Evolutionary conservation across 352 stramenopile species (phyloP).

Genomic region (Blastocystis sp.): DNA sequence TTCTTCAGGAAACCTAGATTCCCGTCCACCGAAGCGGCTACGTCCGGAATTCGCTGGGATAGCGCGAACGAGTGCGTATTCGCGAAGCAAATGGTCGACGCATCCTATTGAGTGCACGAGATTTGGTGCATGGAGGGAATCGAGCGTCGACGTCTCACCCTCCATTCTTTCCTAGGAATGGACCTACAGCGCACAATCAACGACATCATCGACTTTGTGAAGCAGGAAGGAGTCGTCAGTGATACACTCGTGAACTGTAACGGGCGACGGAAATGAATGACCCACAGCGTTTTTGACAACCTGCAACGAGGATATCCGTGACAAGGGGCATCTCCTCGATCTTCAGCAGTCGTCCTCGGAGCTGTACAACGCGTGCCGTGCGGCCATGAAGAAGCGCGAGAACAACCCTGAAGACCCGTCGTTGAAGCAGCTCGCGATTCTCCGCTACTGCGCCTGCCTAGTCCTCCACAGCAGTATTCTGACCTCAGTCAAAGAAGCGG

Average conservation of each 20-base stretch:
- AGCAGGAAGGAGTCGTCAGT: background rate
- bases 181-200: background rate
- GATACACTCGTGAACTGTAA: background rate
- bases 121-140: background rate
- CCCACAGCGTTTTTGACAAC: background rate
- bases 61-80: too few relatives aligned
- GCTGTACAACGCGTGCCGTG: conserved; percentile 43
- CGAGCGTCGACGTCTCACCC: background rate
- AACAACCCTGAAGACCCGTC: background rate
- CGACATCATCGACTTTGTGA: background rate
- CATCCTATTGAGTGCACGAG: background rate
- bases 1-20: too few relatives aligned
- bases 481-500: background rate
- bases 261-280: background rate
- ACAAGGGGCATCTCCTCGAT: background rate
- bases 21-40: too few relatives aligned
- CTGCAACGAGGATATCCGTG: background rate
- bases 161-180: background rate
- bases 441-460: conserved; percentile 24
- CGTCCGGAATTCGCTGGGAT: too few relatives aligned
- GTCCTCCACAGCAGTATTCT: conserved; percentile 22
- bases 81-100: too few relatives aligned
- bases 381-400: background rate
- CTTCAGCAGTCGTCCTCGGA: conserved; percentile 1
- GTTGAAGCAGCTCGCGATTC: background rate